Percentiles rank a stretch among this genome's conserved stretches.
phyloP scores from a whole-genome alignment of 805 yeast species.

The Lipomyces orientalis region DNA sequence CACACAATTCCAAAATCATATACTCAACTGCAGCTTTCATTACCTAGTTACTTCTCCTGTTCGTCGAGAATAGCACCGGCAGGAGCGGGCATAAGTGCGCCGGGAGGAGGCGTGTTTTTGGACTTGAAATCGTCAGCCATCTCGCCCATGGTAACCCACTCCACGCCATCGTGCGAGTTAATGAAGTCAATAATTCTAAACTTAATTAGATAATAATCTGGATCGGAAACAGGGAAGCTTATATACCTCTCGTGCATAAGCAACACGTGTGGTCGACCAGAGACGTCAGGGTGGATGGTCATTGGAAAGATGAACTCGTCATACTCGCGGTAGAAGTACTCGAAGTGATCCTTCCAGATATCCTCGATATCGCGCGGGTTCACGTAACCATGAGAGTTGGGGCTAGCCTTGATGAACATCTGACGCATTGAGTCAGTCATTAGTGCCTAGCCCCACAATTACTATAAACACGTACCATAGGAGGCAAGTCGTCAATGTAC shows the following conservation, averaged over 20 bases:
- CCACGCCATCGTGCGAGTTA: slow-evolving; percentile 50
- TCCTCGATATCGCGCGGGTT: slow-evolving; percentile 49
- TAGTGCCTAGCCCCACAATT: no score
- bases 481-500: slow-evolving; percentile 50
- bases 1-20: neutral
- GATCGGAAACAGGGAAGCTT: neutral
- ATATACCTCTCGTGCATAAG: slow-evolving; percentile 47
- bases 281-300: slow-evolving; percentile 50
- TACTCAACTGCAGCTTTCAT: neutral
- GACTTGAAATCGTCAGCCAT: slow-evolving; percentile 46
- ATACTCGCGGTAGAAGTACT: slow-evolving; percentile 48
- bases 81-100: slow-evolving; percentile 44
- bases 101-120: slow-evolving; percentile 42
- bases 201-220: neutral
- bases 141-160: slow-evolving; percentile 51
- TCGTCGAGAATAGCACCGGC: slow-evolving; percentile 32
- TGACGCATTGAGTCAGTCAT: neutral
- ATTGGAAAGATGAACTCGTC: slow-evolving; percentile 50
- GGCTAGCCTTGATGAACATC: slow-evolving; percentile 46
- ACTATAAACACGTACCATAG: slow-evolving; percentile 42
- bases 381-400: slow-evolving; percentile 48
- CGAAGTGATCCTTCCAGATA: slow-evolving; percentile 50
- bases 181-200: slow-evolving; percentile 45
- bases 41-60: slow-evolving; percentile 7
- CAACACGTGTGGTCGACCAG: slow-evolving; percentile 48